Conservation (phyloP, 345 rosid genomes). For the Gossypium rotundifolium region DNA sequence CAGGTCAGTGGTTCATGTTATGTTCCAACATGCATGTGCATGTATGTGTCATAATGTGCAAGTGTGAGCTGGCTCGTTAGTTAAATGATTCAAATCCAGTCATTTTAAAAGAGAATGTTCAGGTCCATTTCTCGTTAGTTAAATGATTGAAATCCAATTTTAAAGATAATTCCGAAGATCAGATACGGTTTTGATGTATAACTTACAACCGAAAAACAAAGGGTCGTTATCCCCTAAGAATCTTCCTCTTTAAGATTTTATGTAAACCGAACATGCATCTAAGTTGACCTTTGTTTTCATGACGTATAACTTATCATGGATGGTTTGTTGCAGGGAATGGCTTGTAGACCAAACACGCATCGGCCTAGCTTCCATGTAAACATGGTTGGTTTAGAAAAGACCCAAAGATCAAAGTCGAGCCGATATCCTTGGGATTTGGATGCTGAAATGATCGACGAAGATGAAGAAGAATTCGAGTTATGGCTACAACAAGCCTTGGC, state of each 20-base stretch:
- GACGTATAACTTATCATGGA: not conserved
- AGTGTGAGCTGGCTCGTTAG: not conserved
- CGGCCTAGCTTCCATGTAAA: constrained; percentile 94
- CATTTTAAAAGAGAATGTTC: not conserved
- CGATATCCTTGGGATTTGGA: constrained; percentile 87
- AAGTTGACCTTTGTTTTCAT: too few species aligned
- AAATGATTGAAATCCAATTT: too few species aligned
- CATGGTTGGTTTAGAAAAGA: constrained; percentile 87
- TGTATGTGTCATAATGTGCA: not conserved
- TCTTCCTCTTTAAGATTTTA: not conserved
- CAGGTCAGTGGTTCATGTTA: constrained; percentile 52
- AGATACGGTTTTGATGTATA: not conserved
- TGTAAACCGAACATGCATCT: too few species aligned
- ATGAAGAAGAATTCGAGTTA: constrained; percentile 77
- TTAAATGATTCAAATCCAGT: not conserved
- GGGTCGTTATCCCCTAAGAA: not conserved
- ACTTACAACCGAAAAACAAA: too few species aligned
- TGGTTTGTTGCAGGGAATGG: constrained; percentile 67
- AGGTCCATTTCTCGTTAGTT: not conserved
- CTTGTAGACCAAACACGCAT: constrained; percentile 94
- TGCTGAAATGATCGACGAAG: constrained; percentile 90
- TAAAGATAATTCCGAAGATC: not conserved
- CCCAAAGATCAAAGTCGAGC: constrained; percentile 77
- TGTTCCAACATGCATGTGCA: not conserved
- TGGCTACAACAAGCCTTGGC: constrained; percentile 94